Evolutionary conservation across 768 basidiomycete genomes (phyloP).

Genomic region (Kockovaella imperatae): DNA sequence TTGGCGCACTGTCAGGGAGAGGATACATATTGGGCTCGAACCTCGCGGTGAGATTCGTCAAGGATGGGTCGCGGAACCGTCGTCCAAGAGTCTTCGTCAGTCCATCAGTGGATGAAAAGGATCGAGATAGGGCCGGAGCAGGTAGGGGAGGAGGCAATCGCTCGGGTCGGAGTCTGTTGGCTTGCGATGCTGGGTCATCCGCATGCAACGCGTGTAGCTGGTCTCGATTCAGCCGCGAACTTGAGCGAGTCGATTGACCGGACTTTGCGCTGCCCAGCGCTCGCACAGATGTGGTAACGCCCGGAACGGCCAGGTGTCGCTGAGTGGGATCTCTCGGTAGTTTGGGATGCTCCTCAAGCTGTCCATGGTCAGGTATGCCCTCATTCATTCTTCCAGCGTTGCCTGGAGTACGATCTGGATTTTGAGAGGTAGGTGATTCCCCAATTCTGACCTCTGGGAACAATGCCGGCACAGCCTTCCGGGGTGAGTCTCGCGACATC

Average conservation of each 20-base stretch:
- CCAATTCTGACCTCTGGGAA: no score
- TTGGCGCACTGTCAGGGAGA: slow-evolving; percentile 15
- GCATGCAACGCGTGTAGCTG: neutral
- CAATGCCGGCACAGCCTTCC: no score
- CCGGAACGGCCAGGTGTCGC: neutral
- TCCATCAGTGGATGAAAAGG: slow-evolving; percentile 8
- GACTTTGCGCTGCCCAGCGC: neutral
- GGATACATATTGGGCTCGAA: slow-evolving; percentile 30
- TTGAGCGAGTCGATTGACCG: neutral
- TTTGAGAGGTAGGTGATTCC: no score
- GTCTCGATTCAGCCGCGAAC: neutral
- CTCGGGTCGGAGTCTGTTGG: neutral
- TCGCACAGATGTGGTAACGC: neutral
- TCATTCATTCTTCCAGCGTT: no score
- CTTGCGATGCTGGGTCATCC: neutral
- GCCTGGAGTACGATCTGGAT: no score
- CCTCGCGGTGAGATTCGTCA: slow-evolving; percentile 10
- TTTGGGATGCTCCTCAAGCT: no score
- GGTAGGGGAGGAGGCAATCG: slow-evolving; percentile 10
- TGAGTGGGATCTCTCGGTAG: neutral
- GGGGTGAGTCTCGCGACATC: no score
- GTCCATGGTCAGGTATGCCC: no score
- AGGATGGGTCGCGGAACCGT: slow-evolving; percentile 6
- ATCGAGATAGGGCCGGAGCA: slow-evolving; percentile 15
- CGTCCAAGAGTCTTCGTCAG: no score